Evolutionary conservation across 768 basidiomycete genomes (phyloP).

Genomic region (Floccularia luteovirens): DNA sequence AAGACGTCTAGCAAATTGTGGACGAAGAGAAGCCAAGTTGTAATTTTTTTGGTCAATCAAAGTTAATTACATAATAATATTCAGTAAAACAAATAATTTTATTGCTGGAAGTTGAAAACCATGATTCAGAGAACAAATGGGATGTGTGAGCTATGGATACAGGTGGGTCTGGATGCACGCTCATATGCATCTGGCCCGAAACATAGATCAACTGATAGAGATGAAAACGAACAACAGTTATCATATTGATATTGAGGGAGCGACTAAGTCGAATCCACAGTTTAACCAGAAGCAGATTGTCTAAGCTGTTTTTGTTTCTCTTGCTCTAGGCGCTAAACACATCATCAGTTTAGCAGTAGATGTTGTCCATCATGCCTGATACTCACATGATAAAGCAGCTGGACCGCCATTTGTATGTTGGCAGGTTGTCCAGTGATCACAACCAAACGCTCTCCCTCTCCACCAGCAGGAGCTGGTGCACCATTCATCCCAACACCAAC

Average conservation of each 20-base stretch:
- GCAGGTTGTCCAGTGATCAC: constrained; percentile 94
- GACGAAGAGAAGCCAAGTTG: no score
- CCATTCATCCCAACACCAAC: constrained; percentile 61
- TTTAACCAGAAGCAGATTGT: constrained; percentile 10
- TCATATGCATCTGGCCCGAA: constrained; percentile 8
- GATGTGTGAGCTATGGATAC: constrained; percentile 15
- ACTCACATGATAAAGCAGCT: constrained; percentile 78
- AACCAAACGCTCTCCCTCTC: constrained; percentile 86
- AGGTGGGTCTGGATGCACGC: constrained; percentile 11
- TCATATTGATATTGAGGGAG: not conserved
- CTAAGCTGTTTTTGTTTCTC: constrained; percentile 82
- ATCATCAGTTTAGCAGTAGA: constrained; percentile 3
- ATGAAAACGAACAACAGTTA: constrained; percentile 2
- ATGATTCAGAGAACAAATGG: constrained; percentile 1
- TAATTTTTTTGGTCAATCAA: not conserved
- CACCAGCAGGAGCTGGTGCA: constrained; percentile 61
- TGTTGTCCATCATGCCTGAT: not conserved
- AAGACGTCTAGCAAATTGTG: not conserved
- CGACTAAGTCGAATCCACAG: not conserved
- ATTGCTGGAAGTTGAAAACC: constrained; percentile 2
- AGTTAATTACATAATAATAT: not conserved
- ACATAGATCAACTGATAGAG: constrained; percentile 2
- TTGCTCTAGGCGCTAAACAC: constrained; percentile 70
- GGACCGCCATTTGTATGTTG: constrained; percentile 96
- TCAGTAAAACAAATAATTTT: not conserved